Evolutionary conservation across 2,329 filamentous ascomycete genomes (phyloP), one percentile per base, ranked within the genome.

Genomic region (Botrytis pseudocinerea): DNA sequence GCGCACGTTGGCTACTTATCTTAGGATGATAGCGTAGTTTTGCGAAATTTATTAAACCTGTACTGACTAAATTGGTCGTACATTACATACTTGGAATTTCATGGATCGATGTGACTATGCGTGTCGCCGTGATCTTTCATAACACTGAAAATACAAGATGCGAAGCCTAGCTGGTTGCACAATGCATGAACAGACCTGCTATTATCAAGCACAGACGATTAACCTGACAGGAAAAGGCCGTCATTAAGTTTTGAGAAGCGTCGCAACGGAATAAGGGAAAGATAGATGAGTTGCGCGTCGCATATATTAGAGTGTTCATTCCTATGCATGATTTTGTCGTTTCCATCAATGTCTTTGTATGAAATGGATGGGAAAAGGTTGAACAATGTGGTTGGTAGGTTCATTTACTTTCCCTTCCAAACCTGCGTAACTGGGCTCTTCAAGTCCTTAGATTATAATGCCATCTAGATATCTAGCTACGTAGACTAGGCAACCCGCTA

Each of bases 1-100:
- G 59, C 65, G 51, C 38, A 57, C 12, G 18, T 69, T 57, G 38
- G 65, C 65, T 69, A 57, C 42, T 69, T 59, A 57, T 54, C 10
- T 32, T 57, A 32, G 48, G 9, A 44, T 57, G 35, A 57, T 69
- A 57, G 65, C 48, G 48, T 68, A 40, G 40, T 42, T 42, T 38
- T 42, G 35, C 22, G 38, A 20, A 32, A 38, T 48, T 57, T 44
- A 69, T 69, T 32, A 38, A 42, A 28, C 44, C 18, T 25, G 38
- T 59, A 25, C 12, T 32, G 38, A 57, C n/a, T 9, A 69, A 14
- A 16, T 42, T 59, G 48, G 48, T 18, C n/a, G 12, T 57, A 69
- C n/a, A 42, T 32, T 69, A 57, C 35, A 68, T 44, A 69, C 20
- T 69, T 1, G 28, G 40, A 57, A 10, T 57, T 6, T 18, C n/a